Evolutionary conservation across 148 eudicot species (phyloP).

Genomic region (Rhododendron ovatum): DNA sequence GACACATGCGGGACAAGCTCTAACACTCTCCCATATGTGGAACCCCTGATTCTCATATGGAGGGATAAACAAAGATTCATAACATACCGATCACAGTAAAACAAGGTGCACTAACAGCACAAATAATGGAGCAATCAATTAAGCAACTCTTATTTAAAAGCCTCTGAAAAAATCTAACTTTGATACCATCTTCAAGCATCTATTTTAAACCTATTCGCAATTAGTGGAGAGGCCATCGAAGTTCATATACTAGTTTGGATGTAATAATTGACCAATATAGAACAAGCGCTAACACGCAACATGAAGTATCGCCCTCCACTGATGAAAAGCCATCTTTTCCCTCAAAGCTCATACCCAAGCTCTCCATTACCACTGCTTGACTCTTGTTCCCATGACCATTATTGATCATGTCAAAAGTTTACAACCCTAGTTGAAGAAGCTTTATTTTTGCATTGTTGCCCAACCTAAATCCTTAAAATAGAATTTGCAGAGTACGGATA

Average conservation of each 20-base stretch:
- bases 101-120: too few species aligned
- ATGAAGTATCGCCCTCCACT: background rate
- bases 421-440: background rate
- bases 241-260: background rate
- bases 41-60: background rate
- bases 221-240: background rate
- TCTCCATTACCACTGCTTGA: background rate
- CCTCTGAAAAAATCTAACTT: background rate
- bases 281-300: background rate
- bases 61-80: background rate
- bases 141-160: background rate
- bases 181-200: background rate
- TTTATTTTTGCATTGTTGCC: background rate
- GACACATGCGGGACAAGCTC: background rate
- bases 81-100: background rate
- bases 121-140: background rate
- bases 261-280: background rate
- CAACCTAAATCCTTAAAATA: background rate
- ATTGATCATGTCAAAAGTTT: background rate
- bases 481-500: background rate
- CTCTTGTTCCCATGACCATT: background rate
- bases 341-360: too few species aligned
- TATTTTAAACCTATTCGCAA: background rate
- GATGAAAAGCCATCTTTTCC: background rate
- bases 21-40: background rate